Percentiles rank a stretch among this genome's conserved stretches.
Evolutionary conservation across 164 flowering plant genomes (phyloP).

Genomic region (Euptelea pleiosperma): DNA sequence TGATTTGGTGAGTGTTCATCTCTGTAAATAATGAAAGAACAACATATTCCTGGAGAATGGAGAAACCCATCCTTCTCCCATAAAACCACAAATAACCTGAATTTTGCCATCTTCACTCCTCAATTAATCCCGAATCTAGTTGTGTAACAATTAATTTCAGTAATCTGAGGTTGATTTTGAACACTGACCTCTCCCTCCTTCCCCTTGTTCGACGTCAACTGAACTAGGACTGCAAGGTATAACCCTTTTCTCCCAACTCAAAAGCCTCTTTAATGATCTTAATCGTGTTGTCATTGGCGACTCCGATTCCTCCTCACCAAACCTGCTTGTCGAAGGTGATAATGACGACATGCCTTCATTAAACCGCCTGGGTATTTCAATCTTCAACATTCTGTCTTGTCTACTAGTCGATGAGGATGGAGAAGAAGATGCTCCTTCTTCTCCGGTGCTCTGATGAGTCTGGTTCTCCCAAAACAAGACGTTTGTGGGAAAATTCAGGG

Average conservation of each 20-base stretch:
- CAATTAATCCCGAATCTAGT: too few relatives aligned
- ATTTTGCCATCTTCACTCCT: too few relatives aligned
- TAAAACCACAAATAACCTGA: too few relatives aligned
- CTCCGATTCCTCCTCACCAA: constrained; percentile 38
- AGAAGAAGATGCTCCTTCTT: constrained; percentile 24
- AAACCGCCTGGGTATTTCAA: constrained; percentile 44
- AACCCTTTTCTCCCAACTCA: constrained; percentile 53
- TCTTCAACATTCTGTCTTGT: constrained; percentile 33
- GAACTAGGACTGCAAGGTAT: constrained; percentile 31
- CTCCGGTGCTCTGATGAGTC: constrained; percentile 41
- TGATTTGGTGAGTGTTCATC: not conserved
- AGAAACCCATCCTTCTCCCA: too few relatives aligned
- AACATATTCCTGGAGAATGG: not conserved
- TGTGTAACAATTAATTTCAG: constrained; percentile 1
- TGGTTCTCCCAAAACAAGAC: constrained; percentile 74
- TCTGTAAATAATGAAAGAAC: constrained; percentile 5
- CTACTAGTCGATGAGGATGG: constrained; percentile 7
- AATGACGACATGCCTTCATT: constrained; percentile 21
- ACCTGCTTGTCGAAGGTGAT: constrained; percentile 23
- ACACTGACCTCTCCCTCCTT: constrained; percentile 12
- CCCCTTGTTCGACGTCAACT: constrained; percentile 19
- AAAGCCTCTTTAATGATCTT: constrained; percentile 59
- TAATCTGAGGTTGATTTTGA: constrained; percentile 10
- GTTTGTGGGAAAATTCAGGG: constrained; percentile 55
- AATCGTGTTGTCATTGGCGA: constrained; percentile 44